phyloP scores from a whole-genome alignment of 495 filamentous ascomycete species.

The Daldinia concentrica region DNA sequence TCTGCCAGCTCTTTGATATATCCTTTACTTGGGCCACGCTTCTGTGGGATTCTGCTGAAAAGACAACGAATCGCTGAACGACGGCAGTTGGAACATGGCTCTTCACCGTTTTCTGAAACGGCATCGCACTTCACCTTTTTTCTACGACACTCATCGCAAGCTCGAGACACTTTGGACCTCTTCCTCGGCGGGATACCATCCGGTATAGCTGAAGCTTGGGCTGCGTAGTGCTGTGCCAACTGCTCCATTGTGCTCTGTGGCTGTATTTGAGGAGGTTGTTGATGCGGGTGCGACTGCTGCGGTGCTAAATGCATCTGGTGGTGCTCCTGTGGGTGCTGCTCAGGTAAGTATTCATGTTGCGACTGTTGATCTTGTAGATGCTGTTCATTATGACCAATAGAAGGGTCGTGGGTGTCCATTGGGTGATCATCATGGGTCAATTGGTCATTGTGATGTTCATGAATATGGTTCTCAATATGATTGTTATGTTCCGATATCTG shows the following conservation, averaged over 20 bases:
- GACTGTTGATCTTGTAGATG: conserved; percentile 23
- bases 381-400: neutral
- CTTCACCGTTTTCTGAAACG: conserved; percentile 76
- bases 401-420: conserved; percentile 9
- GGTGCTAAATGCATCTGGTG: conserved; percentile 40
- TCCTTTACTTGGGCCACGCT: conserved; percentile 94
- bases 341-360: conserved; percentile 33
- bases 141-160: conserved; percentile 93
- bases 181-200: conserved; percentile 79
- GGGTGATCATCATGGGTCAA: neutral
- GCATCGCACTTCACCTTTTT: conserved; percentile 98
- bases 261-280: conserved; percentile 45
- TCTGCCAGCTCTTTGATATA: conserved; percentile 98
- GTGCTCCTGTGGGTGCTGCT: conserved; percentile 39
- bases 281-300: conserved; percentile 45
- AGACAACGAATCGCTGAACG: conserved; percentile 80
- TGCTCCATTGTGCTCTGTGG: conserved; percentile 43
- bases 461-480: conserved; percentile 28
- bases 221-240: conserved; percentile 42
- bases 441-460: conserved; percentile 26
- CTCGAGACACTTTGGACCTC: conserved; percentile 89
- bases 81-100: conserved; percentile 87
- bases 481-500: conserved; percentile 37
- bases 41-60: conserved; percentile 93
- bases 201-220: conserved; percentile 45